phyloP scores from a whole-genome alignment of 1,284 basidiomycete genomes.

The Inonotus hispidus region DNA sequence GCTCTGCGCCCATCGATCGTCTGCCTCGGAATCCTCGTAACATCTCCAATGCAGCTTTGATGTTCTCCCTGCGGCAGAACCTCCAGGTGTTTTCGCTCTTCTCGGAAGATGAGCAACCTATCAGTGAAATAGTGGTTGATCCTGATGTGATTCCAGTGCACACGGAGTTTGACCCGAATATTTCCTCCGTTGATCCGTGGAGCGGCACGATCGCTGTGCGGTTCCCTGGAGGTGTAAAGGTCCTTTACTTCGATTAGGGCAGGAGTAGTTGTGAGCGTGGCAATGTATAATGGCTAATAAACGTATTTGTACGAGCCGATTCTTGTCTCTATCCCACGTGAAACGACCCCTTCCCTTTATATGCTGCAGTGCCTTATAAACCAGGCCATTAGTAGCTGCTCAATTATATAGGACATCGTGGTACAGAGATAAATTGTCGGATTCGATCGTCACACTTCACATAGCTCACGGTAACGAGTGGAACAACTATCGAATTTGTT shows the following conservation, averaged over 20 bases:
- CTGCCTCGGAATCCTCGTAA: constrained; percentile 7
- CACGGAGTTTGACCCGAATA: not conserved
- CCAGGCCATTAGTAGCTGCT: too few relatives aligned
- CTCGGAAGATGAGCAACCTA: constrained; percentile 1
- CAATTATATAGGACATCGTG: too few relatives aligned
- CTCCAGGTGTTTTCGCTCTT: constrained; percentile 2
- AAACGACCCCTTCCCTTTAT: too few relatives aligned
- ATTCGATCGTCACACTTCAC: too few relatives aligned
- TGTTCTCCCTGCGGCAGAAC: not conserved
- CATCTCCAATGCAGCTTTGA: constrained; percentile 2
- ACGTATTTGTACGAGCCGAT: not conserved
- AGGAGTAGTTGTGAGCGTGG: not conserved
- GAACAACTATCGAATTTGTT: too few relatives aligned
- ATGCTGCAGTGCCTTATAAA: too few relatives aligned
- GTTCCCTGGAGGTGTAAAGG: not conserved
- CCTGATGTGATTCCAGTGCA: not conserved
- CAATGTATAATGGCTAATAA: not conserved
- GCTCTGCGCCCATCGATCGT: not conserved
- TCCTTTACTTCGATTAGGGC: constrained; percentile 1
- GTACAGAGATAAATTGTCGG: too few relatives aligned
- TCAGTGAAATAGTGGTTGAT: not conserved
- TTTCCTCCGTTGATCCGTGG: constrained; percentile 9
- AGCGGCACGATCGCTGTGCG: constrained; percentile 8
- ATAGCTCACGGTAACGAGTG: too few relatives aligned
- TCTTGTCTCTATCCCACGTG: too few relatives aligned